phyloP scores from a whole-genome alignment of 2,329 filamentous ascomycete genomes.

The Cephalotrichum gorgonifer region DNA sequence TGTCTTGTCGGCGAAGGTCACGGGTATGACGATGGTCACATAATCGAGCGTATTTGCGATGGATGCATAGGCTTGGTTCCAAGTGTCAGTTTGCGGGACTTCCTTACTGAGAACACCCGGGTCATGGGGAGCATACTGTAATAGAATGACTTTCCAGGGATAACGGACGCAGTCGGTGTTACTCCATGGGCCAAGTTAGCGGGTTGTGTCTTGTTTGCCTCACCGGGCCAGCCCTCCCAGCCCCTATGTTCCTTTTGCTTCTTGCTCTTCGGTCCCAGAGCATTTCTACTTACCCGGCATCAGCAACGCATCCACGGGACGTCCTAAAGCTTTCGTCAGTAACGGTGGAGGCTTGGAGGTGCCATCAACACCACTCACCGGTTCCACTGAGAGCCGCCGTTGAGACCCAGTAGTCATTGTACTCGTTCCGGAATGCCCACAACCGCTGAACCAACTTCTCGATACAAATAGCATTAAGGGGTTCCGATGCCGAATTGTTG shows the following conservation, averaged over 20 bases:
- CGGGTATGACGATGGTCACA: constrained; percentile 3
- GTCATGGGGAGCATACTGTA: neutral
- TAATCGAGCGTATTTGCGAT: constrained; percentile 1
- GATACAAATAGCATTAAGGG: neutral
- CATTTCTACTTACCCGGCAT: constrained; percentile 2
- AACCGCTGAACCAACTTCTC: neutral
- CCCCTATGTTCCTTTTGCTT: too few relatives aligned
- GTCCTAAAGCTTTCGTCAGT: neutral
- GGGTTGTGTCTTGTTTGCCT: too few relatives aligned
- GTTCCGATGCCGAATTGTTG: neutral
- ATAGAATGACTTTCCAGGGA: constrained; percentile 2
- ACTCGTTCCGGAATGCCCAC: neutral
- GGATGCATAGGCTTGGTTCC: neutral
- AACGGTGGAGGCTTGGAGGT: too few relatives aligned
- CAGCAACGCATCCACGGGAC: neutral
- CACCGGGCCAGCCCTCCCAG: too few relatives aligned
- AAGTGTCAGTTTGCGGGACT: too few relatives aligned
- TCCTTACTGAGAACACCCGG: too few relatives aligned
- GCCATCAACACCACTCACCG: too few relatives aligned
- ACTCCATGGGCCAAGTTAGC: too few relatives aligned
- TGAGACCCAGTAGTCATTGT: constrained; percentile 2
- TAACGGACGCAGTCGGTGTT: constrained; percentile 1
- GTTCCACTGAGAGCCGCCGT: neutral
- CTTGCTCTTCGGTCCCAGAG: too few relatives aligned
- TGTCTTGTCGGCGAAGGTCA: neutral